These are phyloP conservation scores for Scedosporium boydii DNA, from an alignment of 2,329 filamentous ascomycete species.

Conservation along the genomic window DNA sequence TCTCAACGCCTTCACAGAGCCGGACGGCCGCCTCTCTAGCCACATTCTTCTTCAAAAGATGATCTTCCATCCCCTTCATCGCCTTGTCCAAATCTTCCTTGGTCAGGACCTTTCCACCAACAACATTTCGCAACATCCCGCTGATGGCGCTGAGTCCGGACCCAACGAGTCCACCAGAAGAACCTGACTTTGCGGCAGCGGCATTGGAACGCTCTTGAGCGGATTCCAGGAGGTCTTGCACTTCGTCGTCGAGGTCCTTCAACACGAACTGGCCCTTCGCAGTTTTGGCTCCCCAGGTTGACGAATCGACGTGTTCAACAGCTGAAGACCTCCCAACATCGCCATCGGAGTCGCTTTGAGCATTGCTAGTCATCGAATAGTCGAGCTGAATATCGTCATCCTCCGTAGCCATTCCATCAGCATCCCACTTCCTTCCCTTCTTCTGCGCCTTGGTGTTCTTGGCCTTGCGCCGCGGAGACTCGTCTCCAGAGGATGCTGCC, in stretches of 20 bases:
- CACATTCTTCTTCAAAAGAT: constrained; percentile 90
- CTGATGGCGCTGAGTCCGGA: constrained; percentile 75
- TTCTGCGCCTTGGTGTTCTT: constrained; percentile 51
- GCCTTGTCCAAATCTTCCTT: constrained; percentile 85
- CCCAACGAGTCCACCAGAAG: constrained; percentile 59
- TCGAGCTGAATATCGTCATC: constrained; percentile 73
- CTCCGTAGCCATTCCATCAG: constrained; percentile 78
- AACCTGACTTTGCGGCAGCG: constrained; percentile 30
- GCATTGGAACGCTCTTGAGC: constrained; percentile 56
- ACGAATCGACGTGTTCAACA: constrained; percentile 66
- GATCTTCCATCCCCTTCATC: constrained; percentile 92
- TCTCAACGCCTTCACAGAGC: constrained; percentile 83
- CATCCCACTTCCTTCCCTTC: constrained; percentile 87
- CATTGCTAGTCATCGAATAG: constrained; percentile 63
- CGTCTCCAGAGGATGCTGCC: constrained; percentile 74
- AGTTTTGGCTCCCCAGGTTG: constrained; percentile 77
- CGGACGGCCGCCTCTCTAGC: constrained; percentile 88
- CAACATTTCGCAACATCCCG: constrained; percentile 85
- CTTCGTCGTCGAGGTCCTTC: constrained; percentile 87
- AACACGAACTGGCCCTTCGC: constrained; percentile 87
- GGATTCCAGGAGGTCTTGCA: constrained; percentile 76
- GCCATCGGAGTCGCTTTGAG: constrained; percentile 30
- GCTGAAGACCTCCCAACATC: constrained; percentile 42
- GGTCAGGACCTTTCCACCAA: constrained; percentile 87
- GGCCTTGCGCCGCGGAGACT: constrained; percentile 52